These are phyloP conservation scores for Trichothecium sympodiale DNA, from an alignment of 2,329 filamentous ascomycete species.

Conservation along the genomic window DNA sequence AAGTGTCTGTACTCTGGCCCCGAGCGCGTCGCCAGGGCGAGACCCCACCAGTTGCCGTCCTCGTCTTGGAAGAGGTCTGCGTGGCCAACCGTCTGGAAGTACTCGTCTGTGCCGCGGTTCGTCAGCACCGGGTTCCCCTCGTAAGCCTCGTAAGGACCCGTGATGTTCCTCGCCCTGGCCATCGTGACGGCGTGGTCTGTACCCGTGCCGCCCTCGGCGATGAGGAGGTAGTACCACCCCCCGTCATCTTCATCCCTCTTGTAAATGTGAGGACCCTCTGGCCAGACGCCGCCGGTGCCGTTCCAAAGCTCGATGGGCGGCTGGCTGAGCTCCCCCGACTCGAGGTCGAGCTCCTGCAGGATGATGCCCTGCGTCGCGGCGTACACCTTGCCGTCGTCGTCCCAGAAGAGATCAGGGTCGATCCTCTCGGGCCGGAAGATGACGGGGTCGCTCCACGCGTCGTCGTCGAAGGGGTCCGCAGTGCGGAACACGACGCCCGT, in stretches of 20 bases:
- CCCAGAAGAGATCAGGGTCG: slow-evolving; percentile 11
- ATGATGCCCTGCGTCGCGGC: slow-evolving; percentile 10
- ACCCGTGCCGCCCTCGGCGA: slow-evolving; percentile 36
- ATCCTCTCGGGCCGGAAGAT: slow-evolving; percentile 10
- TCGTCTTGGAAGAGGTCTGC: slow-evolving; percentile 32
- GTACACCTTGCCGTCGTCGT: slow-evolving; percentile 15
- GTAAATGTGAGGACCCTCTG: slow-evolving; percentile 35
- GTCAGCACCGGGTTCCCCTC: slow-evolving; percentile 33
- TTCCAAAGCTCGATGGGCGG: slow-evolving; percentile 28
- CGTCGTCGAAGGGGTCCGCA: slow-evolving; percentile 24
- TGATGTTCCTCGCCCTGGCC: slow-evolving; percentile 25
- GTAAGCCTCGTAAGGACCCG: slow-evolving; percentile 30
- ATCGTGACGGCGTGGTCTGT: slow-evolving; percentile 29
- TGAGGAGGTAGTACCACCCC: slow-evolving; percentile 36
- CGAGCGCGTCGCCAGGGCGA: slow-evolving; percentile 7
- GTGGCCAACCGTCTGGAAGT: slow-evolving; percentile 32
- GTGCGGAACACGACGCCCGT: slow-evolving; percentile 30
- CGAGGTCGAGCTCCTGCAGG: slow-evolving; percentile 18
- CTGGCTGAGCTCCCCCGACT: slow-evolving; percentile 20
- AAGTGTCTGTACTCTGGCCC: slow-evolving; percentile 18
- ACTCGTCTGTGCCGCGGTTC: slow-evolving; percentile 21
- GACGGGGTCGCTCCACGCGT: slow-evolving; percentile 25
- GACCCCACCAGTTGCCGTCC: slow-evolving; percentile 30
- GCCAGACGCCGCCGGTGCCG: slow-evolving; percentile 25
- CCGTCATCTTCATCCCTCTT: slow-evolving; percentile 24